Evolutionary conservation across 495 filamentous ascomycete genomes (phyloP).

Genomic region (Daldinia decipiens): DNA sequence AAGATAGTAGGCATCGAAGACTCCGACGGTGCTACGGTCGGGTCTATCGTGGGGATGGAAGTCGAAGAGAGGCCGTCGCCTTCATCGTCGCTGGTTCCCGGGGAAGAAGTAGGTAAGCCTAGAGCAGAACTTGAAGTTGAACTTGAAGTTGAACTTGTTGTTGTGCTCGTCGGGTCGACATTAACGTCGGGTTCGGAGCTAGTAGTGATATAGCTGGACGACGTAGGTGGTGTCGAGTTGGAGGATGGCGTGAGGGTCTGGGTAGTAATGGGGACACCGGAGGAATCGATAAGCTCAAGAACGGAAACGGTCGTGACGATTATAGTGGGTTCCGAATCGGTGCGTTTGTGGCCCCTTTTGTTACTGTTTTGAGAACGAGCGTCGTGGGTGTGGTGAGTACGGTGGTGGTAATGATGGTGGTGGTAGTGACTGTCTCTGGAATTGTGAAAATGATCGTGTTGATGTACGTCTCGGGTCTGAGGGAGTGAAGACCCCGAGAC

Average conservation of each 20-base stretch:
- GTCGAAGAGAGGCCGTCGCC: constrained; percentile 38
- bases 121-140: constrained; percentile 15
- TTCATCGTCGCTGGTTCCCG: constrained; percentile 39
- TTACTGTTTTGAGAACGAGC: constrained; percentile 49
- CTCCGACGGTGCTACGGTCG: constrained; percentile 48
- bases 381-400: constrained; percentile 47
- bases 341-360: constrained; percentile 47
- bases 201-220: constrained; percentile 16
- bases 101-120: constrained; percentile 19
- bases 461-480: constrained; percentile 59
- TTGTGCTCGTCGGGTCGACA: constrained; percentile 21
- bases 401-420: constrained; percentile 47
- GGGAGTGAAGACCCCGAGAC: constrained; percentile 63
- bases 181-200: constrained; percentile 20
- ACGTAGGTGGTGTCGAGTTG: constrained; percentile 22
- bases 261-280: constrained; percentile 54
- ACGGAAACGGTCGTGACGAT: constrained; percentile 61
- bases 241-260: constrained; percentile 47
- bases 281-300: constrained; percentile 60
- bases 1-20: constrained; percentile 51
- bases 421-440: constrained; percentile 48
- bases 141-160: background rate
- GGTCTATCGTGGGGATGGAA: constrained; percentile 42
- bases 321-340: constrained; percentile 49
- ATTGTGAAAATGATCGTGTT: constrained; percentile 50